Conservation (phyloP, 495 filamentous ascomycete species). For the Neurospora sp. region DNA sequence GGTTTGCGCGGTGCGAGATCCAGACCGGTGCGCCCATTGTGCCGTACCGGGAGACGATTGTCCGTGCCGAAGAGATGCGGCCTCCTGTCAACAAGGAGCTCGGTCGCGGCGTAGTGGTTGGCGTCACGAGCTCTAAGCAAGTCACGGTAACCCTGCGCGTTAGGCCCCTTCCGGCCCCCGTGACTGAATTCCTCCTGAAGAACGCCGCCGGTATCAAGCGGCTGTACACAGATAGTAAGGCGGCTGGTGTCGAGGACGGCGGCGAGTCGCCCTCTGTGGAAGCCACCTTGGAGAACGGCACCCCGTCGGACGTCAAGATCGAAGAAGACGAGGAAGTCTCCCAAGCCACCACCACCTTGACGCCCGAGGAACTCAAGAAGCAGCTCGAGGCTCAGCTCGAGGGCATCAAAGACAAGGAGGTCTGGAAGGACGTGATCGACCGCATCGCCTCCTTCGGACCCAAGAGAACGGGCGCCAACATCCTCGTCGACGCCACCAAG, state of each 20-base stretch:
- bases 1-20: slow-evolving; percentile 92
- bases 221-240: slow-evolving; percentile 58
- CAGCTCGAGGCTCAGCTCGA: slow-evolving; percentile 59
- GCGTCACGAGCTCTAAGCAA: slow-evolving; percentile 73
- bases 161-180: slow-evolving; percentile 61
- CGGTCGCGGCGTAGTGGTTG: slow-evolving; percentile 71
- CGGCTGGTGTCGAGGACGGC: slow-evolving; percentile 23
- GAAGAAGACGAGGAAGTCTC: slow-evolving; percentile 41
- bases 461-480: slow-evolving; percentile 71
- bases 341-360: slow-evolving; percentile 44
- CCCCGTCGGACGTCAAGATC: slow-evolving; percentile 11
- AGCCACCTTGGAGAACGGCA: slow-evolving; percentile 36
- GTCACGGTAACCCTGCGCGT: slow-evolving; percentile 71
- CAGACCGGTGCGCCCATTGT: slow-evolving; percentile 91
- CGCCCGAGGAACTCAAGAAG: slow-evolving; percentile 62
- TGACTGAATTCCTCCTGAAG: slow-evolving; percentile 78
- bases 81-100: slow-evolving; percentile 76
- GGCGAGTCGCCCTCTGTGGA: slow-evolving; percentile 18
- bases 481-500: slow-evolving; percentile 77
- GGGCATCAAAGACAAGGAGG: slow-evolving; percentile 51
- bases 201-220: slow-evolving; percentile 69
- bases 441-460: slow-evolving; percentile 86
- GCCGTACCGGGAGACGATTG: slow-evolving; percentile 88
- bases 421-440: slow-evolving; percentile 69
- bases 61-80: slow-evolving; percentile 80